Base-by-base conservation (phyloP, 1,284 basidiomycete genomes). In the Pulveroboletus sp. region DNA sequence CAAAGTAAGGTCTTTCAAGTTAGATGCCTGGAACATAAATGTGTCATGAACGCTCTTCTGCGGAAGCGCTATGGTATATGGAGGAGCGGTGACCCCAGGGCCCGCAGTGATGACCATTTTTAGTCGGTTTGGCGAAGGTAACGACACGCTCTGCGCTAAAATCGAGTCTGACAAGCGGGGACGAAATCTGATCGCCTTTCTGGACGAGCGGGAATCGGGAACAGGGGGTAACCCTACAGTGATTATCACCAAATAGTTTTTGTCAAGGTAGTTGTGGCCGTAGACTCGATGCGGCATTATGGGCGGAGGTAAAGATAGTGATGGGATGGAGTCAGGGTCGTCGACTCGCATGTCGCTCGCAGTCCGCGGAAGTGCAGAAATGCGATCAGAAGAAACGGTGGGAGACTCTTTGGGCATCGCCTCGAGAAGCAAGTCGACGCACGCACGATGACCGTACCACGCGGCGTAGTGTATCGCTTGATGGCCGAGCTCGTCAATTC, bases 231-330 rank as follows among this genome's bases (percentile, higher is more conserved):
- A 84, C n/a, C 93, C 92, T 42, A 97, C 84, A 2, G 88, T 86
- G 46, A 99, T 81, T 65, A 97, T 92, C 9, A 99, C 86, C 26
- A 99, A 80, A 64, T 87, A 86, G 52, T 88, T 87, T 69, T 88
- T 90, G 72, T 98, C 95, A 42, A 98, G 79, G 75, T 93, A 94
- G 66, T 91, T 93, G 73, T 95, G 92, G 4, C 92, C 92, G 68
- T 94, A 95, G 33, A 93, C 87, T 52, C 91, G 84, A 71, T 94
- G 92, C 9, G 97, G 95, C 80, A 99, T 98, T 75, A 98, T 98
- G 2, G 97, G 97, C 1, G 97, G 97, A 7, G 97, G 97, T 24
- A 99, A 81, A 24, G 91, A 94, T 11, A 99, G 78, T 6, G 91
- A 91, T 6, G 97, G 97, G 58, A 99, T 99, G 57, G 89, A 79